Base-by-base conservation (phyloP, 202 grass and related monocot species). In the Setaria viridis region DNA sequence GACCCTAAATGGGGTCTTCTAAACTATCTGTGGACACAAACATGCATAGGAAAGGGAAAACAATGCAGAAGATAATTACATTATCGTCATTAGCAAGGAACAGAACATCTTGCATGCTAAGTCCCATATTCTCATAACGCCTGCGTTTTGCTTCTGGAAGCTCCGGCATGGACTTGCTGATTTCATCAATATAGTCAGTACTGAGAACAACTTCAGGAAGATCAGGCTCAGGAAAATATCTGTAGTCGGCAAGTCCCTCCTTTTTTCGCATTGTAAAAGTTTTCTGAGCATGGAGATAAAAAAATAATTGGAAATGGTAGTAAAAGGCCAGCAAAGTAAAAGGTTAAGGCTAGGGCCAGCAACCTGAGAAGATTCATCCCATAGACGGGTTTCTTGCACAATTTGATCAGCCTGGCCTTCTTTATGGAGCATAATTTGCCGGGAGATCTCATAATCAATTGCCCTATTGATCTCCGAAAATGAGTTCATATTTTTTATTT, bases 401-500 rank as follows among this genome's bases (percentile, higher is more conserved):
- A 99, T 96, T 85, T 99, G 88, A 86, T 94, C 76, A 80, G 74
- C 82, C 76, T 89, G 91, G 60, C 88, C 92, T 84, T 90, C 86
- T 77, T 91, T 94, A 65, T 96, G 88, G 48, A 99, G 93, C 90
- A 93, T 68, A 68, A 99, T 92, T 74, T 99, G 97, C 7, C 93
- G 76, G 20, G 87, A 90, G 51, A 94, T 99, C 85, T 99, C 97
- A 88, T 94, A 96, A 89, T 99, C 97, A 19, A 99, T 99, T 54
- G 97, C 97, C 77, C 94, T 95, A 82, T 82, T 99, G 93, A 99
- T 96, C 51, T 86, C 91, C 33, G 90, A 94, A 93, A 99, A 99
- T 68, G 97, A 99, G 85, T 96, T 99, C 97, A 99, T 99, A 70
- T 94, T 99, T 79, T 99, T 99, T 96, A 99, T 94, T 86, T 99